These are phyloP conservation scores for Cryptococcus sp. DNA, from an alignment of 1,284 basidiomycete genomes.

Conservation along the genomic window DNA sequence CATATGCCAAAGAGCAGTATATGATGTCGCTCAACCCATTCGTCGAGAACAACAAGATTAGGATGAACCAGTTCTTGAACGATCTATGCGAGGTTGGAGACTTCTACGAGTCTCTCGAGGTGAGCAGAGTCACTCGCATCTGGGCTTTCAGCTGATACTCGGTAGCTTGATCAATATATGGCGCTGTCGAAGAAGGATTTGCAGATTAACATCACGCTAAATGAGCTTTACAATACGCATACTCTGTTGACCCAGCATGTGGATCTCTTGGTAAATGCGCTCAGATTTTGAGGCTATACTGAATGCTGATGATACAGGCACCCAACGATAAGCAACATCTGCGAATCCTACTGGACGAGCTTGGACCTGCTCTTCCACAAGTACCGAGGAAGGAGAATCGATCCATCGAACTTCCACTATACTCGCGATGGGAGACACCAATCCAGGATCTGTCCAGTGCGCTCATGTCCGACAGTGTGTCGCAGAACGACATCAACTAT, in stretches of 20 bases:
- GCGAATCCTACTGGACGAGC: constrained; percentile 90
- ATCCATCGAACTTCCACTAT: constrained; percentile 84
- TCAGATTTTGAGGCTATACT: background rate
- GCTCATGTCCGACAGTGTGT: constrained; percentile 86
- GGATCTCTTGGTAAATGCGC: constrained; percentile 72
- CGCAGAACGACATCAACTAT: constrained; percentile 96
- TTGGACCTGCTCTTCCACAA: constrained; percentile 84
- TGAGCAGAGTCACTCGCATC: constrained; percentile 41
- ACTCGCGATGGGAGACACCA: constrained; percentile 98
- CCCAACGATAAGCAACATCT: constrained; percentile 97
- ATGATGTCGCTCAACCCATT: constrained; percentile 99
- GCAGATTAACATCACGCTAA: constrained; percentile 97
- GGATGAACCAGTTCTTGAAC: constrained; percentile 96
- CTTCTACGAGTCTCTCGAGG: constrained; percentile 98
- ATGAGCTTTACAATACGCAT: constrained; percentile 98
- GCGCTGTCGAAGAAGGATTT: constrained; percentile 98
- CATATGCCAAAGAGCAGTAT: constrained; percentile 94
- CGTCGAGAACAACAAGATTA: constrained; percentile 94
- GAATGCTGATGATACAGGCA: constrained; percentile 55
- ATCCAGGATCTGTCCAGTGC: constrained; percentile 96
- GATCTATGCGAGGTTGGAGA: constrained; percentile 96
- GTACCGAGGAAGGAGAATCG: constrained; percentile 97
- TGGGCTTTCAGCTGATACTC: background rate
- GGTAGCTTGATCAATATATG: constrained; percentile 99
- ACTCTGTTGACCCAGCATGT: constrained; percentile 91